Evolutionary conservation across 2,329 filamentous ascomycete species (phyloP), one percentile per base, ranked within the genome.

Genomic region (Scopulariopsis brevicaulis): DNA sequence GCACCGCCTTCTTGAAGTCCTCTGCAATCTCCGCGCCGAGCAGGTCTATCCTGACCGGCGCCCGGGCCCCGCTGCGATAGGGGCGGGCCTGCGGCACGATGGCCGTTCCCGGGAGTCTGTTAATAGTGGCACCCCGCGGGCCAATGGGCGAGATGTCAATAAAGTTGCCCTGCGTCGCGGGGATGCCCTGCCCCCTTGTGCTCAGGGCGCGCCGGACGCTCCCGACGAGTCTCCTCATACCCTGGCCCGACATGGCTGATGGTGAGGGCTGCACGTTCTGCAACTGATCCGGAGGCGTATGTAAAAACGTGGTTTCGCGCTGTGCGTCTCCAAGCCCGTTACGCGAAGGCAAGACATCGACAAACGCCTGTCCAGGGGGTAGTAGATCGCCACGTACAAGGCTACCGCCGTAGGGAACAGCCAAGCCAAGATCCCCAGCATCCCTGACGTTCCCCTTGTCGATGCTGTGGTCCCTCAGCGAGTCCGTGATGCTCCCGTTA

Each of bases 401-500:
- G 62, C 88, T 93, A 11, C 92, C 90, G 4, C 87, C 85, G 65
- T 90, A 86, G 14, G 87, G 83, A 24, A 85, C 75, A 11, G 84
- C 78, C 62, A 86, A 77, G 3, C 77, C 73, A 24, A 80, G 80
- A 22, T 57, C 55, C 15, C 10, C 18, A 32, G 10, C 35, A n/a
- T 57, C 55, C 61, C 79, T 81, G 61, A 76, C 75, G 2, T 77
- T 67, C 4, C 76, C 67, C 60, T 75, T 79, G 53, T 82, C 79
- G 6, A 71, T 70, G 24, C 69, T 82, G 71, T 74, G 85, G 70
- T 94, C 89, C 63, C 90, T 78, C 56, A 93, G 70, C 1, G 92
- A 93, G 71, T 96, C 90, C 0, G 88, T 89, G 64, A 94, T 86
- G 68, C 92, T 96, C 55, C 86, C 90, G 66, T 89, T 96, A 24